Evolutionary conservation across 345 rosid species (phyloP).

Genomic region (Salix suchowensis): DNA sequence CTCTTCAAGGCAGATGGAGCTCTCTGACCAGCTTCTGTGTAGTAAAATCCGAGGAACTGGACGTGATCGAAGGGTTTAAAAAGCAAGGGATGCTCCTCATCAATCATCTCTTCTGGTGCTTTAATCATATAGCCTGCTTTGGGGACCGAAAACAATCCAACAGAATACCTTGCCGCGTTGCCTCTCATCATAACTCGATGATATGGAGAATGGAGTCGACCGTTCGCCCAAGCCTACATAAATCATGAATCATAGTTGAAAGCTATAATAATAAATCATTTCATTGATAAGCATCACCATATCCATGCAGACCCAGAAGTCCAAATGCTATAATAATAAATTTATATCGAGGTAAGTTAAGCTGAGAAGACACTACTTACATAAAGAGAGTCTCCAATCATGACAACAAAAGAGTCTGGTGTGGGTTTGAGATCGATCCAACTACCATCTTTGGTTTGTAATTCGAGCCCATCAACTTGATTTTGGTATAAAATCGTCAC

Average conservation of each 20-base stretch:
- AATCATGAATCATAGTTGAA: neutral
- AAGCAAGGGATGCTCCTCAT: conserved; percentile 30
- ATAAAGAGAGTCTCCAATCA: conserved; percentile 13
- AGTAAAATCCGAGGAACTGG: conserved; percentile 3
- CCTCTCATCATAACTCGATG: conserved; percentile 76
- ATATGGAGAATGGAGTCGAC: conserved; percentile 46
- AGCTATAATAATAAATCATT: neutral
- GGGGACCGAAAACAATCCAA: conserved; percentile 23
- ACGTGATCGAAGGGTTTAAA: conserved; percentile 32
- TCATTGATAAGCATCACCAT: no score
- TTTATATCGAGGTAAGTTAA: no score
- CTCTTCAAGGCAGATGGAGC: conserved; percentile 10
- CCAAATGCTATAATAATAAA: no score
- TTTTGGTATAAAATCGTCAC: conserved; percentile 41
- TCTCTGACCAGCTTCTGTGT: conserved; percentile 13
- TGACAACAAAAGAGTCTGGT: conserved; percentile 10
- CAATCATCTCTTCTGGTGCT: conserved; percentile 26
- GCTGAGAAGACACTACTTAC: neutral
- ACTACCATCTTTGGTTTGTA: conserved; percentile 27
- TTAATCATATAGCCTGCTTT: conserved; percentile 16
- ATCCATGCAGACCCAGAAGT: no score
- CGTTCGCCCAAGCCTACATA: conserved; percentile 63
- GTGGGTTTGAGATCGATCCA: conserved; percentile 15
- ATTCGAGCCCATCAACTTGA: conserved; percentile 18
- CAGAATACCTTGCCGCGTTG: conserved; percentile 25